Evolutionary conservation across 2,329 filamentous ascomycete genomes (phyloP).

Genomic region (Lasiodiplodia sp.): DNA sequence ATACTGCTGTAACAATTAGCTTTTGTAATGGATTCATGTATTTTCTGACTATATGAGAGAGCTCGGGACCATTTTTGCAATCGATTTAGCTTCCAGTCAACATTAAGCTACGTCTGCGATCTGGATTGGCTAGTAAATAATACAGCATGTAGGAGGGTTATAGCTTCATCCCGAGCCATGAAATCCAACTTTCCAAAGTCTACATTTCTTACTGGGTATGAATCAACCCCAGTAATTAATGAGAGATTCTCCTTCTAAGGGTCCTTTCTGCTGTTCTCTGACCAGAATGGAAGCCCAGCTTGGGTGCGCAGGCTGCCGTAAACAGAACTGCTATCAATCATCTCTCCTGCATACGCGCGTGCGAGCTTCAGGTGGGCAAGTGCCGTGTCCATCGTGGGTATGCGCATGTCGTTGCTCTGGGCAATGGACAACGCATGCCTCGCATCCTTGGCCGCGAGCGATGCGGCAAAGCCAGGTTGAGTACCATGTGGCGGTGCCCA

Average conservation of each 20-base stretch:
- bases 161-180: too few species aligned
- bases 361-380: not conserved
- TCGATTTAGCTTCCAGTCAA: too few species aligned
- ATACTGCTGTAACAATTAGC: too few species aligned
- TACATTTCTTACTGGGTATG: too few species aligned
- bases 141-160: too few species aligned
- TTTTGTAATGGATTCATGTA: too few species aligned
- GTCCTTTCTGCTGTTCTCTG: not conserved
- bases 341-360: not conserved
- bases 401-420: not conserved
- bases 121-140: too few species aligned
- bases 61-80: too few species aligned
- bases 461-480: not conserved
- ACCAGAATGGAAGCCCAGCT: not conserved
- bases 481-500: slow-evolving; percentile 35
- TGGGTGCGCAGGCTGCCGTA: not conserved
- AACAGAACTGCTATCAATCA: not conserved
- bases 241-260: not conserved
- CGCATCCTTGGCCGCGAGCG: slow-evolving; percentile 5
- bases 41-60: too few species aligned
- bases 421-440: not conserved
- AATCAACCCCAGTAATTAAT: too few species aligned
- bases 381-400: not conserved
- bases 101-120: too few species aligned
- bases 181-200: too few species aligned